Evolutionary conservation across 129 eudicot genomes (phyloP).

Genomic region (sunflower (Helianthus annuus)): HanXRQr2.0-SUNRISE NC_035446.2:114642067-114642566

Average conservation of each 20-base stretch:
- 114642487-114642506: conserved; percentile 3
- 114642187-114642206: conserved; percentile 37
- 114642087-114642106: conserved; percentile 85
- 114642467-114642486: conserved; percentile 42
- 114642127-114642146: conserved; percentile 76
- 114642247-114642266: conserved; percentile 36
- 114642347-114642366: conserved; percentile 44
- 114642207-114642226: conserved; percentile 28
- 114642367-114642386: conserved; percentile 29
- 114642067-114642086: conserved; percentile 77
- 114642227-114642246: conserved; percentile 36
- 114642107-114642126: conserved; percentile 91
- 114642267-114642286: conserved; percentile 74
- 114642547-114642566: background rate
- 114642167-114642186: conserved; percentile 47
- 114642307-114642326: conserved; percentile 70
- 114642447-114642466: conserved; percentile 43
- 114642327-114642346: conserved; percentile 49
- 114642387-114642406: conserved; percentile 21
- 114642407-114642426: conserved; percentile 40
- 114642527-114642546: conserved; percentile 25
- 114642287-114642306: conserved; percentile 79
- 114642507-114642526: conserved; percentile 12
- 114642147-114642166: conserved; percentile 68
- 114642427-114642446: conserved; percentile 31